Base-by-base conservation (phyloP, 106 monocot species). In the Amphibolis antarctica region DNA sequence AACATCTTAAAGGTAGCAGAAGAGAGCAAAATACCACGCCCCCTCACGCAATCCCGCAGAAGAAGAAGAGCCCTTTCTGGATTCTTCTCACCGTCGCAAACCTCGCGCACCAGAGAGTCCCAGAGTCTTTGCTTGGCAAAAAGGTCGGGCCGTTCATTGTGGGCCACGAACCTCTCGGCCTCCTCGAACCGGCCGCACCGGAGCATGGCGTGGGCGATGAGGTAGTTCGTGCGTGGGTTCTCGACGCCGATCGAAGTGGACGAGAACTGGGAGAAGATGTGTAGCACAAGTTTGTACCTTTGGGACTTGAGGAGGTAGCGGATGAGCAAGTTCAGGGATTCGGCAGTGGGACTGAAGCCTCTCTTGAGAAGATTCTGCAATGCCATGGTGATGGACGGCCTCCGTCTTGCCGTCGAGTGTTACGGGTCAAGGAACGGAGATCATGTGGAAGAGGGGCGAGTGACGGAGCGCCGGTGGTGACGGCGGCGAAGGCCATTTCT, bases 251-350 rank as follows among this genome's bases (percentile, higher is more conserved):
- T 45, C 27, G 77, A 77, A 25, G 79, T 75, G 47, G 74, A 72
- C 11, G 71, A 55, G 66, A 80, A 67, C 66, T 84, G 86, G 57
- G 77, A 75, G 81, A 81, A 79, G 46, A 84, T 36, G 43, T 66
- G 64, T 69, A 82, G 79, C 54, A 79, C 55, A 12, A 87, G 77
- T 20, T 29, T 36, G 63, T 71, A 26, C 36, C 67, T 84, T 21
- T 53, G 66, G 25, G 66, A 62, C 58, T 53, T 53, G 60, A 82
- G 60, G 70, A 92, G 77, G 46, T 64, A 73, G 25, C 60, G 70
- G 71, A 92, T 77, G 55, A 84, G 68, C 24, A 46, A 66, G 64
- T 86, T 84, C 11, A 84, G 50, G 59, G 79, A 67, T 51, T 64
- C 49, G 58, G 59, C 36, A 21, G 79, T 70, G 15, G 82, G 82